Percentiles rank a stretch among this genome's conserved stretches.
phyloP scores from a whole-genome alignment of 208 protist species.

The Trypanosoma theileri region DNA sequence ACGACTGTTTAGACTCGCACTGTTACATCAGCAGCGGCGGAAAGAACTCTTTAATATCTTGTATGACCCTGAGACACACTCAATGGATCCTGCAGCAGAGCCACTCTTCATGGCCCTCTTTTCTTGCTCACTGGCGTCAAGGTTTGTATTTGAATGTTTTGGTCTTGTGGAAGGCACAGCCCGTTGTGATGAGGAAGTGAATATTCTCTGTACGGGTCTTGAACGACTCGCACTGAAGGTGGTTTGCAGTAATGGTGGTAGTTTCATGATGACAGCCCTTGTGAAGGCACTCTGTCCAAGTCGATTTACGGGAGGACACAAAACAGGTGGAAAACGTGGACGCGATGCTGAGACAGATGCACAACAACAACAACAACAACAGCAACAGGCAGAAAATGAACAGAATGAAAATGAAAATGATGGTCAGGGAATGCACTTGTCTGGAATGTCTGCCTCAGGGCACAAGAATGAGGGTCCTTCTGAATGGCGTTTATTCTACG shows the following conservation, averaged over 20 bases:
- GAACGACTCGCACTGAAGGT: conserved; percentile 57
- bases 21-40: conserved; percentile 43
- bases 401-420: conserved; percentile 14
- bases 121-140: conserved; percentile 46
- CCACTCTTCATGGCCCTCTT: conserved; percentile 60
- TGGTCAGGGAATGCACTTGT: conserved; percentile 30
- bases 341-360: conserved; percentile 1
- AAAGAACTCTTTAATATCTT: conserved; percentile 60
- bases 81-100: conserved; percentile 18
- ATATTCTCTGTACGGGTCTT: conserved; percentile 57
- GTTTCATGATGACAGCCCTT: conserved; percentile 49
- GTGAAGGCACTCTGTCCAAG: conserved; percentile 51
- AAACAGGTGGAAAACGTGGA: conserved; percentile 24
- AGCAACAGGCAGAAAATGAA: conserved; percentile 37
- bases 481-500: conserved; percentile 71
- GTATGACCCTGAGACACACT: conserved; percentile 14
- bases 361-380: conserved; percentile 34
- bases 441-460: no score
- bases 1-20: conserved; percentile 43
- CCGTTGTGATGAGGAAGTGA: conserved; percentile 46
- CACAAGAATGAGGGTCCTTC: no score
- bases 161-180: conserved; percentile 36
- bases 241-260: conserved; percentile 63
- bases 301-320: conserved; percentile 21
- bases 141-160: conserved; percentile 64